Evolutionary conservation across 1,284 basidiomycete genomes (phyloP), one percentile per base, ranked within the genome.

Genomic region (Rhodotorula sp.): DNA sequence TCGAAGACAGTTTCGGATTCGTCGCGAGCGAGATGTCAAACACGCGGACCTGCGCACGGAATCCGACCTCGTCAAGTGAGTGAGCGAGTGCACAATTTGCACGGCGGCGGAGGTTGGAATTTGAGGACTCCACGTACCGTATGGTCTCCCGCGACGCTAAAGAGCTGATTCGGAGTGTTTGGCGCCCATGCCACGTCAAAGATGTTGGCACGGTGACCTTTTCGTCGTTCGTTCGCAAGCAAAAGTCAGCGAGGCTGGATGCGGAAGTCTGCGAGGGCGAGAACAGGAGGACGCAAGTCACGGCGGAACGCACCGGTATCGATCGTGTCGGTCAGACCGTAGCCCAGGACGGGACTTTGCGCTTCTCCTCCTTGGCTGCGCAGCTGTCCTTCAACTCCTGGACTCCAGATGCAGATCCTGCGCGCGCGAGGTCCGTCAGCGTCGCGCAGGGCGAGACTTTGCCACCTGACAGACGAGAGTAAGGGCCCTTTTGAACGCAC

Each of bases 101-200:
- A 14, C 7, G 5, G 54, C 39, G 39, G 10, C n/a, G n/a, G n/a
- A n/a, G n/a, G n/a, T n/a, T n/a, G n/a, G n/a, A n/a, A n/a, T n/a
- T n/a, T n/a, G n/a, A n/a, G n/a, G n/a, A n/a, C n/a, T n/a, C n/a
- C n/a, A n/a, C n/a, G n/a, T n/a, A n/a, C n/a, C n/a, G n/a, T n/a
- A n/a, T 57, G 46, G 20, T 72, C 74, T 34, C 69, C 78, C 3
- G 76, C 74, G 23, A 65, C 62, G 18, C 74, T 71, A 49, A 78
- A 69, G 49, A 79, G 61, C 2, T 69, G 49, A 5, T 57, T 62
- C 18, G 56, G 39, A 34, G 51, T 57, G 12, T 87, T 84, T 0
- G 93, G 92, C 2, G 96, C 84, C 85, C 91, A 91, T 66, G 91
- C 88, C 3, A 88, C 88, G 69, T 88, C 90, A 84, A 97, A 97